These are phyloP conservation scores for Yamadazyma kitorensis DNA, from an alignment of 805 yeast genomes.

Conservation along the genomic window DNA sequence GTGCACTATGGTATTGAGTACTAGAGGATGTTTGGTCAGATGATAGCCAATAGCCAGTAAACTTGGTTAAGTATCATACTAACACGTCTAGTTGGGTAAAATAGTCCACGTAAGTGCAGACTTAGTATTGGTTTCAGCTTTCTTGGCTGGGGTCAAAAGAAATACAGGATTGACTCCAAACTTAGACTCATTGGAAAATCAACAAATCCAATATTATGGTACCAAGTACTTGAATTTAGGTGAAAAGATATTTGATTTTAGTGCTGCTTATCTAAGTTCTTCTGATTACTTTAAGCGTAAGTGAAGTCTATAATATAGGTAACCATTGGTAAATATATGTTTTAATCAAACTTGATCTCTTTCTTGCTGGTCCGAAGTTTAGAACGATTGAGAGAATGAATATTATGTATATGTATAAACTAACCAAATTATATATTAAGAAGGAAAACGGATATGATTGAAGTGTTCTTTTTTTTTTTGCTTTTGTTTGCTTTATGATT, in stretches of 20 bases:
- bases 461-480: background rate
- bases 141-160: constrained; percentile 70
- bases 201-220: constrained; percentile 49
- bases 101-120: constrained; percentile 57
- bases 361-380: no score
- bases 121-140: constrained; percentile 59
- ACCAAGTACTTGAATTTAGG: constrained; percentile 76
- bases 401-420: no score
- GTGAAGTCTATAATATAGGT: constrained; percentile 17
- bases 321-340: no score
- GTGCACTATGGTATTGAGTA: no score
- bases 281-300: constrained; percentile 72
- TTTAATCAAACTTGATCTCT: no score
- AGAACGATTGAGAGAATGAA: background rate
- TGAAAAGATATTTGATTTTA: constrained; percentile 75
- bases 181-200: constrained; percentile 40
- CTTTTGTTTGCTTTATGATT: background rate
- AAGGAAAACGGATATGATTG: background rate
- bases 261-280: constrained; percentile 65
- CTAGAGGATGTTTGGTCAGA: no score
- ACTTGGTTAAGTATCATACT: no score
- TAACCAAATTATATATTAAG: no score
- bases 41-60: no score
- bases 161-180: constrained; percentile 66
- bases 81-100: constrained; percentile 52